Evolutionary conservation across 208 protist genomes (phyloP).

Genomic region (Crithidia bombi): DNA sequence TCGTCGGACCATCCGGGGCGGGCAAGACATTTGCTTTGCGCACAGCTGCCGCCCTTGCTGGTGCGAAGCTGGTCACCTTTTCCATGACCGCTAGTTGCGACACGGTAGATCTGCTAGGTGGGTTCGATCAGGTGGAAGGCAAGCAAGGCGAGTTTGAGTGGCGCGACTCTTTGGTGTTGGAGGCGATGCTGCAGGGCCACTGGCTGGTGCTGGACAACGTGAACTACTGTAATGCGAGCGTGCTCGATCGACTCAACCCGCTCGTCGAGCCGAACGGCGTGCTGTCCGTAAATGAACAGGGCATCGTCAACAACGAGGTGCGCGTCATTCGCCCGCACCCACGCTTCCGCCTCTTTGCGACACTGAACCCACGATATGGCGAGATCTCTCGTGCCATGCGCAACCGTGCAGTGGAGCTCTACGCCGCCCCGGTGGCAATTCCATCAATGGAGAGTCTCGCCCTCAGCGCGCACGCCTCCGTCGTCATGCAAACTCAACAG

Average conservation of each 20-base stretch:
- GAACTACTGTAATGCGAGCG: conserved; percentile 99
- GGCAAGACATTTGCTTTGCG: conserved; percentile 98
- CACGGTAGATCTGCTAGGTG: conserved; percentile 99
- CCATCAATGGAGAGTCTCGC: conserved; percentile 72
- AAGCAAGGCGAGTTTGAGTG: conserved; percentile 98
- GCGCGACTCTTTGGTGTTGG: conserved; percentile 98
- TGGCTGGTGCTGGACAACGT: conserved; percentile 99
- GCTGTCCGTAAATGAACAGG: conserved; percentile 96
- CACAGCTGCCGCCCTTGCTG: conserved; percentile 92
- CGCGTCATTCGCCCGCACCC: conserved; percentile 95
- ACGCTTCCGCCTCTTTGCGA: conserved; percentile 99
- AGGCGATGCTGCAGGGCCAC: conserved; percentile 94
- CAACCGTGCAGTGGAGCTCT: conserved; percentile 99
- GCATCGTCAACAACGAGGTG: conserved; percentile 93
- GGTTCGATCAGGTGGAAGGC: conserved; percentile 99
- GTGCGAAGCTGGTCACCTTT: conserved; percentile 95
- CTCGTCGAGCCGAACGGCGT: conserved; percentile 98
- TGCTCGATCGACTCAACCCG: conserved; percentile 99
- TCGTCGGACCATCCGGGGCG: conserved; percentile 94
- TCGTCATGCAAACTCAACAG: conserved; percentile 15
- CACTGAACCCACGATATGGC: conserved; percentile 97
- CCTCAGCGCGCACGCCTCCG: conserved; percentile 33
- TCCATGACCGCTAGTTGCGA: conserved; percentile 98
- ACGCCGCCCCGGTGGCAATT: conserved; percentile 78
- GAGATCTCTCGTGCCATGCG: conserved; percentile 99